Base-by-base conservation (phyloP, 148 eudicot genomes). In the Vaccinium darrowii region DNA sequence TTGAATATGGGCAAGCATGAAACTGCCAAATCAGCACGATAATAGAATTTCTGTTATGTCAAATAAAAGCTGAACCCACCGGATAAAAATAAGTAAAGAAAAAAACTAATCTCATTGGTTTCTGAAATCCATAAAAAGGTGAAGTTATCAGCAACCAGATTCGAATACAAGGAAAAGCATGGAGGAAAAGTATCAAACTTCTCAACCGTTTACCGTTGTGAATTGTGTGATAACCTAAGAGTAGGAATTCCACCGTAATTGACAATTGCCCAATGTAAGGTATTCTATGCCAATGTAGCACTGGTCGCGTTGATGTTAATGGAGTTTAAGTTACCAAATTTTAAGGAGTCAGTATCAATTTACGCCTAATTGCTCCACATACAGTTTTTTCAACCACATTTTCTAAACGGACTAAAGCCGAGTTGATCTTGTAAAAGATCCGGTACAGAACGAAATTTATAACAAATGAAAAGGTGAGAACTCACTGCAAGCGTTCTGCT, bases 401-500 rank as follows among this genome's bases (percentile, higher is more conserved):
- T 43, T 5, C 47, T 43, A 43, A 43, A 43, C 47, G 47, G 2
- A 43, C 47, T 5, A 43, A 43, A 43, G 47, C 47, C 43, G 43
- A 39, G 43, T 39, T 39, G 43, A 39, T 39, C 43, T 39, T 39
- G 43, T 4, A 39, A 39, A 39, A 39, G 43, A 39, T 39, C 43
- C 1, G 5, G 5, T 39, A 39, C 43, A 39, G 43, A 39, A 39
- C 43, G 43, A 39, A 39, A 33, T 33, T 33, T 33, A 33, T 78
- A 47, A 7, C 36, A 58, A 51, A 78, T 5, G 23, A 12, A 36
- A 80, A 47, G 54, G 15, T 49, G 14, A 33, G 79, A 85, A 93
- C 93, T 88, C 84, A 97, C 99, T 97, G 99, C 89, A 97, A 92
- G 82, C 85, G 92, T 49, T 97, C 95, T 57, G 99, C 98, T 81